These are phyloP conservation scores for Mycena crocata DNA, from an alignment of 768 basidiomycete species.

Conservation along the genomic window DNA sequence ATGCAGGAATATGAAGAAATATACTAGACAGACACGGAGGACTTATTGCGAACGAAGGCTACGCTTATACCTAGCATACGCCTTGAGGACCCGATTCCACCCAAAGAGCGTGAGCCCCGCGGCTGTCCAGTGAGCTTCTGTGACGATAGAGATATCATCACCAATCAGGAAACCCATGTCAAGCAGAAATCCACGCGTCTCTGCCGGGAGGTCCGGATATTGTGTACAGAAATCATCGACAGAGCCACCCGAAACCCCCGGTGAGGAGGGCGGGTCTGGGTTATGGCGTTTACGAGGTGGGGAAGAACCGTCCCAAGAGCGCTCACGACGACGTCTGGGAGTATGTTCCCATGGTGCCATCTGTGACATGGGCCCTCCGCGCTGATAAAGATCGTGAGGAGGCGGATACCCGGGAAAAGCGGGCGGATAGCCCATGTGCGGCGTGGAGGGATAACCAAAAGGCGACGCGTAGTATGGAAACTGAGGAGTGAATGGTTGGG, in stretches of 20 bases:
- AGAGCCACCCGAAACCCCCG: neutral
- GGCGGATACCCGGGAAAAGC: neutral
- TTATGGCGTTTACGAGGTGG: neutral
- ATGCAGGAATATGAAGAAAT: neutral
- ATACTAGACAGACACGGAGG: neutral
- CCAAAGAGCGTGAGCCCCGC: neutral
- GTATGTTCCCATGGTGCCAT: neutral
- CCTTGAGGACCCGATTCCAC: neutral
- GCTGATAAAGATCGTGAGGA: neutral
- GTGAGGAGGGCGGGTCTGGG: neutral
- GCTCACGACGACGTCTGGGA: neutral
- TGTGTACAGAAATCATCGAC: neutral
- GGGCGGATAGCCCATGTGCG: neutral
- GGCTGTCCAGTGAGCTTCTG: neutral
- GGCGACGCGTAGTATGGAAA: too few species aligned
- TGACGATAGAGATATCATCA: neutral
- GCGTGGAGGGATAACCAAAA: too few species aligned
- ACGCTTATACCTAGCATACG: neutral
- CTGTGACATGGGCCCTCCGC: too few species aligned
- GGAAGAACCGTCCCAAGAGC: neutral
- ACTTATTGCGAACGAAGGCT: neutral
- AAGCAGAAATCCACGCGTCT: neutral
- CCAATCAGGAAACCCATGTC: constrained; percentile 6
- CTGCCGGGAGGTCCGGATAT: constrained; percentile 3
- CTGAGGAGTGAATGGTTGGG: too few species aligned